Percentiles rank a stretch among this genome's conserved stretches.
Evolutionary conservation across 441 rosid species (phyloP).

Genomic region (Viola pubescens): DNA sequence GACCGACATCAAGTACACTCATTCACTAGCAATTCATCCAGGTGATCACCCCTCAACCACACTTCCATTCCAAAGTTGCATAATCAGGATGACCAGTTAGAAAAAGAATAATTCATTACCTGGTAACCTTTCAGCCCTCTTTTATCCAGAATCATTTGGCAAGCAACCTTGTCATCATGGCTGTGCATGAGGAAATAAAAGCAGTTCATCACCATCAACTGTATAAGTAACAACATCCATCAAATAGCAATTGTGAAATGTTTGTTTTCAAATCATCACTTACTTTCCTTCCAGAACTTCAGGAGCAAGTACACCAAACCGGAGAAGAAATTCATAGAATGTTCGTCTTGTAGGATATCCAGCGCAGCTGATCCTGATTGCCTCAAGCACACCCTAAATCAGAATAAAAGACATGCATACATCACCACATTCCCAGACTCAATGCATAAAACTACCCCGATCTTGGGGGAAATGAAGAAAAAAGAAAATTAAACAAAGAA

Average conservation of each 20-base stretch:
- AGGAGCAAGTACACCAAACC: slow-evolving; percentile 98
- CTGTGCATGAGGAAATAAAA: slow-evolving; percentile 36
- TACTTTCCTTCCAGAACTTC: slow-evolving; percentile 97
- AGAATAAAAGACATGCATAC: background rate
- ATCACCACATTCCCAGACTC: slow-evolving; percentile 12
- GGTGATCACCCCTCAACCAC: background rate
- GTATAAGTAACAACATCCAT: background rate
- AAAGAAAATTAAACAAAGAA: slow-evolving; percentile 15
- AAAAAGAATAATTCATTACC: slow-evolving; percentile 39
- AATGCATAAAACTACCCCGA: slow-evolving; percentile 4
- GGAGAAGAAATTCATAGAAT: slow-evolving; percentile 93
- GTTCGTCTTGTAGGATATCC: slow-evolving; percentile 99
- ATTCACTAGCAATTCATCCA: no score
- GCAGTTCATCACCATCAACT: slow-evolving; percentile 11
- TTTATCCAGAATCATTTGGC: slow-evolving; percentile 89
- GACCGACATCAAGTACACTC: no score
- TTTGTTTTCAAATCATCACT: slow-evolving; percentile 24
- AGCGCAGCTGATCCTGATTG: slow-evolving; percentile 99
- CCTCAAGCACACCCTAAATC: slow-evolving; percentile 96
- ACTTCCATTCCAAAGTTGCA: background rate
- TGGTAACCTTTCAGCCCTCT: slow-evolving; percentile 91
- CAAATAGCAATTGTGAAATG: background rate
- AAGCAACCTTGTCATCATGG: slow-evolving; percentile 91
- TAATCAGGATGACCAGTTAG: slow-evolving; percentile 5
- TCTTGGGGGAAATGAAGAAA: slow-evolving; percentile 5